phyloP scores from a whole-genome alignment of 2,329 filamentous ascomycete species.

The Fusarium subglutinans region DNA sequence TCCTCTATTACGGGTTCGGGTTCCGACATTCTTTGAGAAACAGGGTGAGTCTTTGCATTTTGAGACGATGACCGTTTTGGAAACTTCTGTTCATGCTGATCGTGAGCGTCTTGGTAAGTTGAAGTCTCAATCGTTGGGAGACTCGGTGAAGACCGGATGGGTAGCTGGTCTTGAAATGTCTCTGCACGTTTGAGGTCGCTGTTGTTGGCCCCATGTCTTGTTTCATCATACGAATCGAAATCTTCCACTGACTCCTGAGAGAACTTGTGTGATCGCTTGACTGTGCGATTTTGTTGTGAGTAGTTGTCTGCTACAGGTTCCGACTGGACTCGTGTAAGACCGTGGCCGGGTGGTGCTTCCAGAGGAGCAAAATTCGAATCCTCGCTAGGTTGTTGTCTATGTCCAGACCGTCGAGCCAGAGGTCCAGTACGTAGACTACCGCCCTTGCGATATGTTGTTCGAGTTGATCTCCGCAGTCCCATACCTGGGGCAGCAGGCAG shows the following conservation, averaged over 20 bases:
- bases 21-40: conserved; percentile 45
- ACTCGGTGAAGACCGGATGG: conserved; percentile 47
- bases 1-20: conserved; percentile 46
- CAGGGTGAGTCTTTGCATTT: conserved; percentile 55
- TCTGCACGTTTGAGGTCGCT: conserved; percentile 33
- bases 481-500: conserved; percentile 80
- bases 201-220: conserved; percentile 47
- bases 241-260: conserved; percentile 55
- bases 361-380: conserved; percentile 49
- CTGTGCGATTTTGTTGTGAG: conserved; percentile 64
- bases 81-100: conserved; percentile 48
- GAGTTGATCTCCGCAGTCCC: conserved; percentile 86
- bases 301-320: conserved; percentile 68
- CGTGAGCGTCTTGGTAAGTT: conserved; percentile 53
- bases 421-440: conserved; percentile 85
- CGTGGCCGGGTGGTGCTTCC: conserved; percentile 60
- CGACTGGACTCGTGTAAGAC: conserved; percentile 72
- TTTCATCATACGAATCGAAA: conserved; percentile 58
- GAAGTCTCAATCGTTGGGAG: conserved; percentile 71
- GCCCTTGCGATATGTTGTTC: conserved; percentile 87
- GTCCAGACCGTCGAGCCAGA: conserved; percentile 76
- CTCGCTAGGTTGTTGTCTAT: conserved; percentile 70
- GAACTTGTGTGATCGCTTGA: conserved; percentile 60
- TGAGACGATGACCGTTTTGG: conserved; percentile 67
- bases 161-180: conserved; percentile 46